phyloP scores from a whole-genome alignment of 768 basidiomycete species.

The Suillus hirtellus region DNA sequence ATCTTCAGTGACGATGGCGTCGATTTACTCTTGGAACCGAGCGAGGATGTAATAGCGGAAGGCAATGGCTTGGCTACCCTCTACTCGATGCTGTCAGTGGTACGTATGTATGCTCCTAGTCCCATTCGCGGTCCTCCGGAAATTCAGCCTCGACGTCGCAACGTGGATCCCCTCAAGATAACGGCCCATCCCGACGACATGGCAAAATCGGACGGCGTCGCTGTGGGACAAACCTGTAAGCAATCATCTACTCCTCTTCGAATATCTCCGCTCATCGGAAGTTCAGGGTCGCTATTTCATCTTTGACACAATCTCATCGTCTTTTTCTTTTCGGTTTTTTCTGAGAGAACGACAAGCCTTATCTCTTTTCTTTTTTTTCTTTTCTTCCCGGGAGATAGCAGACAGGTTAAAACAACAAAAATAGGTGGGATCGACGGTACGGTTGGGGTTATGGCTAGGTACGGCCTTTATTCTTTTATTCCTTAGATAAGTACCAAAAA shows the following conservation, averaged over 20 bases:
- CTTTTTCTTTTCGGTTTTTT: not conserved
- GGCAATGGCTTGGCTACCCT: not conserved
- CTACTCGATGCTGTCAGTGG: not conserved
- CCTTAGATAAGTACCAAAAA: conserved; percentile 4
- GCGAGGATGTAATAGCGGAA: not conserved
- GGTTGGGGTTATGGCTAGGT: not conserved
- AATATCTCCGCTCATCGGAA: not conserved
- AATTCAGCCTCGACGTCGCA: not conserved
- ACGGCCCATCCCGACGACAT: not conserved
- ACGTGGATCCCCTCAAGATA: not conserved
- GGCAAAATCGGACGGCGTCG: not conserved
- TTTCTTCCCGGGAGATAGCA: not conserved
- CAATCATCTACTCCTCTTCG: not conserved
- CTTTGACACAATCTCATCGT: not conserved
- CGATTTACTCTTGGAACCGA: not conserved
- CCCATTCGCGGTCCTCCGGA: not conserved
- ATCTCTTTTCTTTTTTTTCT: not conserved
- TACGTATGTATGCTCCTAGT: not conserved
- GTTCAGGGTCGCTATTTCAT: not conserved
- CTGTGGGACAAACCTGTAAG: not conserved
- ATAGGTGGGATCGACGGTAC: not conserved
- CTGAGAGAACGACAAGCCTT: not conserved
- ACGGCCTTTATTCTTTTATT: not conserved
- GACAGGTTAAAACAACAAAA: not conserved
- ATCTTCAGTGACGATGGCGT: not conserved